Evolutionary conservation across 495 filamentous ascomycete species (phyloP), one percentile per base, ranked within the genome.

Genomic region (Penicillium soppii): DNA sequence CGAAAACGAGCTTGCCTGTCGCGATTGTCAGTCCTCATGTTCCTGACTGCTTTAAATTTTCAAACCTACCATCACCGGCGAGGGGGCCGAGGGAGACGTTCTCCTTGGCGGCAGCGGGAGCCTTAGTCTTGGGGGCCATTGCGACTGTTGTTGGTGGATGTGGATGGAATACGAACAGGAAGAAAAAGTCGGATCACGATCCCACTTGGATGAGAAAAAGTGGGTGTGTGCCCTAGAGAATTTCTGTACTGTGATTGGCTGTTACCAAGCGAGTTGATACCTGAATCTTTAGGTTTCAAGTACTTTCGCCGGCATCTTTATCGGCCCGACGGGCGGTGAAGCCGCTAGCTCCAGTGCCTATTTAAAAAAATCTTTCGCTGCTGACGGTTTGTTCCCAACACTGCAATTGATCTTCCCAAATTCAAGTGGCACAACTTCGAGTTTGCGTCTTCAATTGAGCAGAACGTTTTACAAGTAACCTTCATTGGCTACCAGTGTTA

Each of bases 11-110:
- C 78, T 95, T 92, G 73, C 92, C 91, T 90, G 61, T 51, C 63
- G 33, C 12, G 20, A 39, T 39, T 2, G 36, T 49, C 9, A 49
- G 36, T 20, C n/a, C 17, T 32, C 25, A 16, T 37, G 21, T 27
- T 27, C 13, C 25, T 10, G 4, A 22, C 38, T 6, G 16, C n/a
- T 20, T 15, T 26, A 25, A 42, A 16, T 20, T 42, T 40, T 29
- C 23, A n/a, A 44, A 67, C 80, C 62, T 67, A 91, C 88, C 90
- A 78, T 96, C 91, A 70, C 89, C 80, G 73, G 88, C 87, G 76
- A 95, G 90, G 65, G 94, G 94, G 59, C 94, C 94, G 58, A 98
- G 89, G 77, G 90, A 91, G 83, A 98, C 90, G 80, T 98, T 98
- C 85, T 98, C 95, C 75, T 91, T 84, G 43, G 80, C 78, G 57